These are phyloP conservation scores for Rhodotorula graminis DNA, from an alignment of 768 basidiomycete species.

Conservation along the genomic window DNA sequence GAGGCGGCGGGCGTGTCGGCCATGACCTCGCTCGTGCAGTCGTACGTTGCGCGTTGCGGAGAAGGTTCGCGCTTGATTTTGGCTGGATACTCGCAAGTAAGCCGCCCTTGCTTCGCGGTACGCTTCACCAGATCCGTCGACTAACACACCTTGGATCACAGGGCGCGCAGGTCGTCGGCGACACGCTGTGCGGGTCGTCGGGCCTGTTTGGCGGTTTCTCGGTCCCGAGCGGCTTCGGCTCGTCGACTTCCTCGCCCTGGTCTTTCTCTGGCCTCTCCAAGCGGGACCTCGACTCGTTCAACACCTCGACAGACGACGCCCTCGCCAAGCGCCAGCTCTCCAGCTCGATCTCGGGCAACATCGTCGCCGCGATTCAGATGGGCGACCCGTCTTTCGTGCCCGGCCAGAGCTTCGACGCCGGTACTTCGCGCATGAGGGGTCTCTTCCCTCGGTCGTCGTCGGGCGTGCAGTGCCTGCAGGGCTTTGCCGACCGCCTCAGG, in stretches of 20 bases:
- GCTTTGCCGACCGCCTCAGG: background rate
- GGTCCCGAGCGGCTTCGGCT: background rate
- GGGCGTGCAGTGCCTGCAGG: background rate
- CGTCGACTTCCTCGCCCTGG: too few relatives aligned
- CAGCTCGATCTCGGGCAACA: too few relatives aligned
- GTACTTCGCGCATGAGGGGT: background rate
- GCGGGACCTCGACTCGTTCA: too few relatives aligned
- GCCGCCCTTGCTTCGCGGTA: too few relatives aligned
- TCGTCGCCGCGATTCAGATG: slow-evolving; percentile 3
- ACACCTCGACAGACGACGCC: too few relatives aligned
- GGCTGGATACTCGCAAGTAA: background rate
- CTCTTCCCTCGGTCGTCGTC: background rate
- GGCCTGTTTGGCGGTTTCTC: background rate
- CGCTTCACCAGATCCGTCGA: too few relatives aligned
- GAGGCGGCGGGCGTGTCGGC: background rate
- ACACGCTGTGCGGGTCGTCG: background rate
- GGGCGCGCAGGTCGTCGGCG: slow-evolving; percentile 6
- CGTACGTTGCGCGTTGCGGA: background rate
- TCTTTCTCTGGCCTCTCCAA: too few relatives aligned
- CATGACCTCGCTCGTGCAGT: background rate
- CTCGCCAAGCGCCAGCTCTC: too few relatives aligned
- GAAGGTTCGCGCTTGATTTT: too few relatives aligned
- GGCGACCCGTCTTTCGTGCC: slow-evolving; percentile 2
- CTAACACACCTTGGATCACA: background rate
- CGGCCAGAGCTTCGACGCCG: background rate